Conservation (phyloP, 2,329 filamentous ascomycete species). For the Colletotrichum lentis region DNA sequence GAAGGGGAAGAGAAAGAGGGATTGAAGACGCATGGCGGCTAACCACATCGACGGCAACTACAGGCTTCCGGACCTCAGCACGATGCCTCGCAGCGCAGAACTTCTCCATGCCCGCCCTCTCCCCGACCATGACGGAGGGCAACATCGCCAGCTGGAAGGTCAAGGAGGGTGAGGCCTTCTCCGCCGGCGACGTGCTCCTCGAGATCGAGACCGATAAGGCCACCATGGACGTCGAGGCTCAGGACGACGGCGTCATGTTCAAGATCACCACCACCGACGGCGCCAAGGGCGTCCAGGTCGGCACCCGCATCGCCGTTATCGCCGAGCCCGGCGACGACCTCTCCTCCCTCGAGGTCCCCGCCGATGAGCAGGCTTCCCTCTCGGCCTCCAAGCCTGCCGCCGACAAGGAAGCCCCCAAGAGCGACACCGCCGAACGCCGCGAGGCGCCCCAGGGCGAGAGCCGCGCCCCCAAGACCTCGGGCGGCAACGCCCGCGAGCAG, state of each 20-base stretch:
- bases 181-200: slow-evolving; percentile 84
- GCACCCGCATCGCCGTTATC: slow-evolving; percentile 81
- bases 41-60: slow-evolving; percentile 7
- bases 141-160: slow-evolving; percentile 87
- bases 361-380: slow-evolving; percentile 65
- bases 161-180: slow-evolving; percentile 85
- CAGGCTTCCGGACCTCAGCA: slow-evolving; percentile 72
- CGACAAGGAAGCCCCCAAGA: slow-evolving; percentile 42
- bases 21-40: slow-evolving; percentile 9
- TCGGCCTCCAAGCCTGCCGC: slow-evolving; percentile 45
- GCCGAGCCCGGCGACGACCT: slow-evolving; percentile 85
- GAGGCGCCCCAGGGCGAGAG: slow-evolving; percentile 38
- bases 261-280: slow-evolving; percentile 82
- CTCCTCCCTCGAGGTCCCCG: slow-evolving; percentile 75
- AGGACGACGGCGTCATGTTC: slow-evolving; percentile 85
- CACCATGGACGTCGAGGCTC: slow-evolving; percentile 92
- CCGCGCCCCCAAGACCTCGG: slow-evolving; percentile 47
- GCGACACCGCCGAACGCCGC: slow-evolving; percentile 34
- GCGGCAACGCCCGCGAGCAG: slow-evolving; percentile 66
- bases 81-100: slow-evolving; percentile 78
- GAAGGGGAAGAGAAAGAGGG: background rate
- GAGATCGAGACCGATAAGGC: slow-evolving; percentile 96
- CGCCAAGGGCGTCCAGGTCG: slow-evolving; percentile 79
- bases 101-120: slow-evolving; percentile 90
- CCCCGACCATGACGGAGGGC: slow-evolving; percentile 92